Conservation (phyloP, 805 yeast genomes). For the Nakazawaea ernobii region DNA sequence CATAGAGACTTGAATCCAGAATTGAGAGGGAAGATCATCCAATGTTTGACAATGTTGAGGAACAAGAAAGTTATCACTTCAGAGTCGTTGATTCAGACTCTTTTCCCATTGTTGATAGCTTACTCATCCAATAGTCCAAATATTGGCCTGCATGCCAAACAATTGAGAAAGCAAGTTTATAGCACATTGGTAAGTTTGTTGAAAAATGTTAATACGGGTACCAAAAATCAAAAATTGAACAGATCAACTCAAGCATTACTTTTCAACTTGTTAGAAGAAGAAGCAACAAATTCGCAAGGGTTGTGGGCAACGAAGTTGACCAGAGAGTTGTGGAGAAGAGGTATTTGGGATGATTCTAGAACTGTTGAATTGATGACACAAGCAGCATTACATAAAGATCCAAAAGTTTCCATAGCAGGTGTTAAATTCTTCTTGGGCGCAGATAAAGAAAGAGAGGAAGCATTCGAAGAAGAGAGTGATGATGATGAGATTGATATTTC, state of each 20-base stretch:
- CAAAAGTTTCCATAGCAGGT: constrained; percentile 85
- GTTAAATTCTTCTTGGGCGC: constrained; percentile 91
- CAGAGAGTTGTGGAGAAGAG: constrained; percentile 94
- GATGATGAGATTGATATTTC: constrained; percentile 71
- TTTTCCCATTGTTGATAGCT: constrained; percentile 78
- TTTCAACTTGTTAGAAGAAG: constrained; percentile 78
- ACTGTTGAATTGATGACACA: constrained; percentile 98
- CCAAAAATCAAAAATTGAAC: constrained; percentile 85
- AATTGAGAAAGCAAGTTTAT: constrained; percentile 77
- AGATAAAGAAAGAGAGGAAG: constrained; percentile 87
- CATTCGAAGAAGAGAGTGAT: constrained; percentile 61
- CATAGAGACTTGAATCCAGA: constrained; percentile 82
- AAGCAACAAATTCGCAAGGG: constrained; percentile 64
- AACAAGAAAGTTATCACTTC: constrained; percentile 77
- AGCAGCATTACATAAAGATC: constrained; percentile 84
- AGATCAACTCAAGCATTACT: constrained; percentile 87
- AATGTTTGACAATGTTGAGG: constrained; percentile 82
- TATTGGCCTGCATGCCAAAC: constrained; percentile 67
- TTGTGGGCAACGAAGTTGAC: constrained; percentile 95
- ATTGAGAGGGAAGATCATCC: constrained; percentile 85
- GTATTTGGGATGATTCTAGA: constrained; percentile 96
- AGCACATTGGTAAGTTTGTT: constrained; percentile 70
- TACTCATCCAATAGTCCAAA: constrained; percentile 49
- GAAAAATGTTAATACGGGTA: constrained; percentile 80
- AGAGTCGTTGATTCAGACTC: constrained; percentile 75